Percentiles rank a stretch among this genome's conserved stretches.
Evolutionary conservation across 176 grass and related monocot genomes (phyloP).

Genomic region (Musa schizocarpa): DNA sequence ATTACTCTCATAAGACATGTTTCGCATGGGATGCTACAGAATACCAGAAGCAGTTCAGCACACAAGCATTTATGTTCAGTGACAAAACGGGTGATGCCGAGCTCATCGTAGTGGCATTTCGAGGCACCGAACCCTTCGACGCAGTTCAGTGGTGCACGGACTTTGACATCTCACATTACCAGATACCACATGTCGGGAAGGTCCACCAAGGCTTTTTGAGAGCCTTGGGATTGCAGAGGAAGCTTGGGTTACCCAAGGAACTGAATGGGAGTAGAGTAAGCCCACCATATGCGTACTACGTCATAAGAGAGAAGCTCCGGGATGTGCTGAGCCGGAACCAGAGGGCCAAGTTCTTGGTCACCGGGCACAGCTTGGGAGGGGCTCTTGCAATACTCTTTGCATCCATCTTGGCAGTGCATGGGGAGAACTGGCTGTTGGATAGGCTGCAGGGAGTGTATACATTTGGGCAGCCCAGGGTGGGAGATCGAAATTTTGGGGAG

Average conservation of each 20-base stretch:
- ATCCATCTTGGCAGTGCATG: constrained; percentile 41
- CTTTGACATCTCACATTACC: constrained; percentile 71
- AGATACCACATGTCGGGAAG: constrained; percentile 34
- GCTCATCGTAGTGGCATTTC: constrained; percentile 57
- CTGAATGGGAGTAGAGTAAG: neutral
- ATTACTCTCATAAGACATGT: neutral
- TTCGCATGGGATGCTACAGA: constrained; percentile 14
- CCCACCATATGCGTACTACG: constrained; percentile 62
- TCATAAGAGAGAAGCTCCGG: constrained; percentile 40
- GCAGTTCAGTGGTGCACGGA: constrained; percentile 63
- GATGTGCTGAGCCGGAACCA: constrained; percentile 16
- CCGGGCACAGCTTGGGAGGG: constrained; percentile 78
- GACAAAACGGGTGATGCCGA: constrained; percentile 37
- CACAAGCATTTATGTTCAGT: constrained; percentile 55
- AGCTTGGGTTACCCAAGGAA: constrained; percentile 30
- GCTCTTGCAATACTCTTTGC: constrained; percentile 73
- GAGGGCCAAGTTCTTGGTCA: constrained; percentile 36
- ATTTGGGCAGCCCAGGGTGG: constrained; percentile 65
- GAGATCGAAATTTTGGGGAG: constrained; percentile 33
- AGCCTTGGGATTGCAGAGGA: constrained; percentile 48
- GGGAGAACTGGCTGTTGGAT: constrained; percentile 26
- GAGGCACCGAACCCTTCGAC: constrained; percentile 66
- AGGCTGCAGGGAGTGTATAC: constrained; percentile 64
- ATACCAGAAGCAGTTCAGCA: constrained; percentile 40
- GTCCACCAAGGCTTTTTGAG: constrained; percentile 68